Percentiles rank a stretch among this genome's conserved stretches.
Conservation (phyloP, 352 stramenopile species). For the Pythium sp. region DNA sequence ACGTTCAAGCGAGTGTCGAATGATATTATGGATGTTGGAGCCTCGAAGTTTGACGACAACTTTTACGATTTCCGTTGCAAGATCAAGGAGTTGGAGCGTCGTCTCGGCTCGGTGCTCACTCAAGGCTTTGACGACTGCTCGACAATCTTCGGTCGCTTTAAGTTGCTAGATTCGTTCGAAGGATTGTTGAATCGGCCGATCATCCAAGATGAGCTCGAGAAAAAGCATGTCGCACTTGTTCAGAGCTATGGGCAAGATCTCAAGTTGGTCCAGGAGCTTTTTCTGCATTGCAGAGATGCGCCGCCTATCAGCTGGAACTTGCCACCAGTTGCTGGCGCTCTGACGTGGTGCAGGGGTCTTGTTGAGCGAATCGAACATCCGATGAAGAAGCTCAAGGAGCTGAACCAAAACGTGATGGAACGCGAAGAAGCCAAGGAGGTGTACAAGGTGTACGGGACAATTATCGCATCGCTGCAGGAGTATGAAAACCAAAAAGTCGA, state of each 20-base stretch:
- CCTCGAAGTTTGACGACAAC: slow-evolving; percentile 97
- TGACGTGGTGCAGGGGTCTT: slow-evolving; percentile 96
- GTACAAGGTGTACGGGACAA: slow-evolving; percentile 95
- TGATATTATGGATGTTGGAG: slow-evolving; percentile 98
- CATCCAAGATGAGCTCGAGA: slow-evolving; percentile 96
- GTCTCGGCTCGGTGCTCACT: slow-evolving; percentile 95
- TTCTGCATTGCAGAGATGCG: slow-evolving; percentile 91
- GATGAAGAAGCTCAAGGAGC: slow-evolving; percentile 95
- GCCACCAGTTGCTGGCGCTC: slow-evolving; percentile 92
- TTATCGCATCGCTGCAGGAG: slow-evolving; percentile 95
- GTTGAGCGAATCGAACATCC: slow-evolving; percentile 96
- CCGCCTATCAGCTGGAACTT: slow-evolving; percentile 95
- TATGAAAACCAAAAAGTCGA: slow-evolving; percentile 97
- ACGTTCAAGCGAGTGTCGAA: slow-evolving; percentile 95
- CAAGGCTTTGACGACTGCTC: slow-evolving; percentile 97
- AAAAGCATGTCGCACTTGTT: slow-evolving; percentile 96
- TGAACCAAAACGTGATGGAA: slow-evolving; percentile 97
- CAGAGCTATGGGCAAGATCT: slow-evolving; percentile 96
- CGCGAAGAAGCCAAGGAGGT: slow-evolving; percentile 98
- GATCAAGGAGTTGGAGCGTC: slow-evolving; percentile 97
- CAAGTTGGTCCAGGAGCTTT: slow-evolving; percentile 96
- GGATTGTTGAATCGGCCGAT: slow-evolving; percentile 93
- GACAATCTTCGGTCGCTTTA: slow-evolving; percentile 97
- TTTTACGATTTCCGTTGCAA: slow-evolving; percentile 97
- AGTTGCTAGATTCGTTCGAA: slow-evolving; percentile 97